Evolutionary conservation across 176 grass and related monocot genomes (phyloP).

Genomic region (Tillandsia leiboldiana): DNA sequence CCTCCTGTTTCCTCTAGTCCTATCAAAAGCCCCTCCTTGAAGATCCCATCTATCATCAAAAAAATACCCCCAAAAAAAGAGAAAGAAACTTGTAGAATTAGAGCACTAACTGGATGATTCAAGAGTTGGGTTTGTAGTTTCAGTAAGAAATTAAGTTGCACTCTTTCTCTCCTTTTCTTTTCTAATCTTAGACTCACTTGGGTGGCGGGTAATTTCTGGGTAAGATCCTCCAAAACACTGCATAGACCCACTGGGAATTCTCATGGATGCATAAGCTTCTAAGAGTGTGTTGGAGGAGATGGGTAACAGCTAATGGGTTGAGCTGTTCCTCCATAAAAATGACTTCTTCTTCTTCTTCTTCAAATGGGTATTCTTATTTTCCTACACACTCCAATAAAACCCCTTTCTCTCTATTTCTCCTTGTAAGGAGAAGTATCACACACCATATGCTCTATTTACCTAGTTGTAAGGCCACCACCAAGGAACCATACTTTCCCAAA

Average conservation of each 20-base stretch:
- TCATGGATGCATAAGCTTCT: constrained; percentile 75
- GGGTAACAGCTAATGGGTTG: constrained; percentile 69
- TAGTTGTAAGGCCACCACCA: constrained; percentile 43
- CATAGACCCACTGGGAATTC: constrained; percentile 67
- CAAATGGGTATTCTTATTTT: not conserved
- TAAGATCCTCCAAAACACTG: constrained; percentile 88
- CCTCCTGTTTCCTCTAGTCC: constrained; percentile 91
- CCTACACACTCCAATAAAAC: not conserved
- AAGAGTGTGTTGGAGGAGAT: constrained; percentile 87
- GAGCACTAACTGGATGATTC: not conserved
- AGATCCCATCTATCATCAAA: constrained; percentile 78
- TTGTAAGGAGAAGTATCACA: constrained; percentile 6
- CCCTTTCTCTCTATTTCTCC: constrained; percentile 7
- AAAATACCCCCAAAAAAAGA: constrained; percentile 1
- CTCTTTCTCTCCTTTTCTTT: not conserved
- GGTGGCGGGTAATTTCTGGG: constrained; percentile 86
- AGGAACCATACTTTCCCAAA: constrained; percentile 47
- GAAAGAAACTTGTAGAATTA: not conserved
- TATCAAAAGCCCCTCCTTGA: constrained; percentile 64
- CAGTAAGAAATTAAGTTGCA: not conserved
- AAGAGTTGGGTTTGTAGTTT: no score
- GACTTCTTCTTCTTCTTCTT: constrained; percentile 8
- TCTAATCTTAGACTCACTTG: constrained; percentile 29
- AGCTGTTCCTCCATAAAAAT: constrained; percentile 74
- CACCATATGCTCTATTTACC: not conserved